phyloP scores from a whole-genome alignment of 768 basidiomycete genomes.

The Imleria badia region DNA sequence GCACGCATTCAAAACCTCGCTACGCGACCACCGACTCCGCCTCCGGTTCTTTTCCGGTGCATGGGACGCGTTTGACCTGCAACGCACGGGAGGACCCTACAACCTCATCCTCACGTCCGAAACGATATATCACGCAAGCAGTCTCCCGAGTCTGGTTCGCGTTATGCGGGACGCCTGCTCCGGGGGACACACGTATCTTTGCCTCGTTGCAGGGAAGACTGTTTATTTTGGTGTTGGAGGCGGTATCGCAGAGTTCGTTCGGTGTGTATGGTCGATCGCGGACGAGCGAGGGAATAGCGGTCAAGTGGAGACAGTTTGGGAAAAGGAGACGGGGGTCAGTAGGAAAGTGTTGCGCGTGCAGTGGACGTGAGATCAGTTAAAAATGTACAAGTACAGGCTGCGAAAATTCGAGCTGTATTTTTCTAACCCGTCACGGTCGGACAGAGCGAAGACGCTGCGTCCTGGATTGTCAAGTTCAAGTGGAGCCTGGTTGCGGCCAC shows the following conservation, averaged over 20 bases:
- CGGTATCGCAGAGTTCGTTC: conserved; percentile 73
- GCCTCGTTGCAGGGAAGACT: conserved; percentile 87
- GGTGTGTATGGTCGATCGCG: conserved; percentile 37
- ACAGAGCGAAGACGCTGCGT: no score
- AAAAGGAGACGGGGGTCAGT: conserved; percentile 65
- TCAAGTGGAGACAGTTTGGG: conserved; percentile 59
- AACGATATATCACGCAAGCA: conserved; percentile 80
- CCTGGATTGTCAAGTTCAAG: no score
- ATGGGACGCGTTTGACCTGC: conserved; percentile 61
- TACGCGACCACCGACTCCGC: conserved; percentile 51
- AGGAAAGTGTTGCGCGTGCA: conserved; percentile 64
- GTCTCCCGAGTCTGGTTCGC: conserved; percentile 57
- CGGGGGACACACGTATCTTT: conserved; percentile 33
- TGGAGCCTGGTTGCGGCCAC: no score
- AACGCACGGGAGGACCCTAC: conserved; percentile 42
- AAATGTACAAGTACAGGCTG: not conserved
- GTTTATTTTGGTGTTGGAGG: conserved; percentile 97
- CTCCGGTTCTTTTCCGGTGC: conserved; percentile 81
- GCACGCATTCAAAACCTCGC: conserved; percentile 59
- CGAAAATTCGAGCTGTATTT: no score
- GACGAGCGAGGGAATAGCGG: conserved; percentile 29
- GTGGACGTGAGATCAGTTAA: conserved; percentile 39
- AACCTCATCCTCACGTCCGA: conserved; percentile 86
- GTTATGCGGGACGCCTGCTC: conserved; percentile 46
- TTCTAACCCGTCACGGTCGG: not conserved